Percentiles rank a stretch among this genome's conserved stretches.
Conservation (phyloP, 805 yeast species). For the Yamadazyma scolyti region DNA sequence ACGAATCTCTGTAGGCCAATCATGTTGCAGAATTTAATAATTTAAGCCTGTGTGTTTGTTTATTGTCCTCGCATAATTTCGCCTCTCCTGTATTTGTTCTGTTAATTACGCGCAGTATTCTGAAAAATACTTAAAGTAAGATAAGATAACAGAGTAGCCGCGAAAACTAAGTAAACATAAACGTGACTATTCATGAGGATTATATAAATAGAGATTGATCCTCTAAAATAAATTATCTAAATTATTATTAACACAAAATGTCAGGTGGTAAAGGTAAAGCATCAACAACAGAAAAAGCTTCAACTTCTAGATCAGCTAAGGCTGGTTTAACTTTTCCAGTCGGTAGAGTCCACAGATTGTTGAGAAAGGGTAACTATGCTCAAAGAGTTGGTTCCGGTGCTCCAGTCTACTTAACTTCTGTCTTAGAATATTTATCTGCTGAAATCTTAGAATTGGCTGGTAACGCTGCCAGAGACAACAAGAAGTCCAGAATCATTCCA, state of each 20-base stretch:
- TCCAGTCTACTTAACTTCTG: constrained; percentile 49
- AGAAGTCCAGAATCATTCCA: constrained; percentile 49
- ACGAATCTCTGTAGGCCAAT: too few relatives aligned
- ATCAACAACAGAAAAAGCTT: constrained; percentile 45
- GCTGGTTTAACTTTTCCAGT: constrained; percentile 51
- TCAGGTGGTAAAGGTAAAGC: constrained; percentile 43
- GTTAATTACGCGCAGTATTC: too few relatives aligned
- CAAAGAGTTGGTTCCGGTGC: constrained; percentile 53
- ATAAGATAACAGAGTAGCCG: too few relatives aligned
- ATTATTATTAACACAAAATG: constrained; percentile 16
- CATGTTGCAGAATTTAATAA: too few relatives aligned
- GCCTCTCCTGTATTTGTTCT: too few relatives aligned
- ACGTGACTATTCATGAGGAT: background rate
- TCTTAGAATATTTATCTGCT: constrained; percentile 47
- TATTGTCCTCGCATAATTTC: too few relatives aligned
- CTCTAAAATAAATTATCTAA: background rate
- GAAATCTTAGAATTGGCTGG: constrained; percentile 51
- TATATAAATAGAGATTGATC: constrained; percentile 4
- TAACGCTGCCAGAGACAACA: constrained; percentile 52
- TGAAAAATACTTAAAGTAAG: too few relatives aligned
- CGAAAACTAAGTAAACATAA: too few relatives aligned
- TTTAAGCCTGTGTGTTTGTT: too few relatives aligned
- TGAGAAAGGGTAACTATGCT: constrained; percentile 49
- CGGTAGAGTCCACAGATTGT: constrained; percentile 49
- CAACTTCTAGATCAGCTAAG: constrained; percentile 47